Conservation (phyloP, 257 asterid genomes). For the Solanum corneliomulleri region DNA sequence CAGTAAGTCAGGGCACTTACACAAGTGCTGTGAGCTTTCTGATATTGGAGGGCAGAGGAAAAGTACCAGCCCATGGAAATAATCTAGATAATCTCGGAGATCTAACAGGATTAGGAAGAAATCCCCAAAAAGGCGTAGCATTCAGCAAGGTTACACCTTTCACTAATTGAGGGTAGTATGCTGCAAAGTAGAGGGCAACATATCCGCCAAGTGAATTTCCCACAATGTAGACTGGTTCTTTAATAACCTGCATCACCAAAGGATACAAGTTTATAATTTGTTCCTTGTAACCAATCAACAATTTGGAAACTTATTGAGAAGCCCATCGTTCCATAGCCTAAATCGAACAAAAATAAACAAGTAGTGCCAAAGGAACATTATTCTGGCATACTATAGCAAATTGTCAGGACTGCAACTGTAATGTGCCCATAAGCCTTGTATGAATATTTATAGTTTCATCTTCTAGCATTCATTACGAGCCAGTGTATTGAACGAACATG, state of each 20-base stretch:
- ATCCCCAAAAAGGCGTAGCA: slow-evolving; percentile 95
- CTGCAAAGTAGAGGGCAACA: slow-evolving; percentile 82
- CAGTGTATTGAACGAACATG: not conserved
- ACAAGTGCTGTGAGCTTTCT: slow-evolving; percentile 43
- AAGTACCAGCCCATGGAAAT: slow-evolving; percentile 88
- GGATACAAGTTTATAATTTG: not conserved
- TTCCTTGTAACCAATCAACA: not conserved
- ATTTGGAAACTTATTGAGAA: not conserved
- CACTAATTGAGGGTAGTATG: slow-evolving; percentile 68
- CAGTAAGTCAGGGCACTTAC: slow-evolving; percentile 28
- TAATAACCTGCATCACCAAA: slow-evolving; percentile 47
- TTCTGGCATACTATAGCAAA: not conserved
- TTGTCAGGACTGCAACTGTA: not conserved
- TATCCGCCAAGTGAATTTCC: slow-evolving; percentile 97
- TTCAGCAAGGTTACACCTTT: slow-evolving; percentile 87
- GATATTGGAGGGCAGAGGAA: slow-evolving; percentile 67
- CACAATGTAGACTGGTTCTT: slow-evolving; percentile 84
- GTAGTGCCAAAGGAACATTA: not conserved
- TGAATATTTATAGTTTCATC: not conserved
- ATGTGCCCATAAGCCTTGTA: not conserved
- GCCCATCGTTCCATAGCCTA: not conserved
- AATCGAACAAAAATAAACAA: not conserved
- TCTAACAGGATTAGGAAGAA: slow-evolving; percentile 74
- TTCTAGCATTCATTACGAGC: not conserved
- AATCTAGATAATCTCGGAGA: slow-evolving; percentile 67